Base-by-base conservation (phyloP, 2,329 filamentous ascomycete species). In the Fusarium poae region DNA sequence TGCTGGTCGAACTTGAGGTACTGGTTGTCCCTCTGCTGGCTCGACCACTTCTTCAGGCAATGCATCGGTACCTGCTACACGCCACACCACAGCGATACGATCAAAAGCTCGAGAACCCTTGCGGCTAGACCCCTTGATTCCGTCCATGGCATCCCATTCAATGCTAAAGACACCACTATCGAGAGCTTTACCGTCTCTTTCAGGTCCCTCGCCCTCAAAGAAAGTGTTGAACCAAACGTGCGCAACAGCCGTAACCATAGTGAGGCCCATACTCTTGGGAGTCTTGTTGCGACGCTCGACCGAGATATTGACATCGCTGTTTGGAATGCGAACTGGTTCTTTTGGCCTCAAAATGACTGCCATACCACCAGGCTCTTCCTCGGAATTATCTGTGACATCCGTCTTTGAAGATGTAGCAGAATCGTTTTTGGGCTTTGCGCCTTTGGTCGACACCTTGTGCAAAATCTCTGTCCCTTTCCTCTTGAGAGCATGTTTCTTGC, bases 161-260 rank as follows among this genome's bases (percentile, higher is more conserved):
- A 89, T 85, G 60, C 82, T 79, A 50, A 89, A 89, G 5, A 88
- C 82, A 13, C 87, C 95, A 12, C 86, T 92, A 43, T 90, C 85
- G 49, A 91, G 85, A 0, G 92, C 84, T 18, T 83, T 81, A 25
- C 92, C 92, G 29, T 82, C 79, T 42, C 89, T 84, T 74, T 94
- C 91, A 0, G 91, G 89, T 0, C 92, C 91, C 21, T 87, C 82
- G 44, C 94, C 94, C 80, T 98, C 96, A 74, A 98, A 98, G 79
- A 90, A 98, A 3, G 90, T 84, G 75, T 99, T 99, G 83, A 97
- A 97, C 96, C 96, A 99, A 18, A 97, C 92, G 75, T 98, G 95
- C 0, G 94, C 94, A 12, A 98, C 90, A 0, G 94, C 90, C 0
- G 95, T 97, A 5, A 97, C 93, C 89, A 98, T 93, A 1, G 93